These are phyloP conservation scores for Thielaviopsis musarum DNA, from an alignment of 2,329 filamentous ascomycete species.

Conservation along the genomic window DNA sequence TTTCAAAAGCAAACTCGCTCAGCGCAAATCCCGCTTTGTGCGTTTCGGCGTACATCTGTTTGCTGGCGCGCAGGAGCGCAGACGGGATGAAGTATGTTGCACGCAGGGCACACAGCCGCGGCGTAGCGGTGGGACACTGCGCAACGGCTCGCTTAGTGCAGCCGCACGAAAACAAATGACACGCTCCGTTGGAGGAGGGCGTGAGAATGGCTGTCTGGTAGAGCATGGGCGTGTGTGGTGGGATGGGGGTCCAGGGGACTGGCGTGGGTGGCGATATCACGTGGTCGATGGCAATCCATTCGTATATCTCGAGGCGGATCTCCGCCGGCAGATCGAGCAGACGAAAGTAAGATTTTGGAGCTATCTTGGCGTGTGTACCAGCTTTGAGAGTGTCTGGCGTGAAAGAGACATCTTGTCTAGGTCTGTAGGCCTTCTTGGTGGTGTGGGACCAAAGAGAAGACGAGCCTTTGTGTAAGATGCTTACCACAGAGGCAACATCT, in stretches of 20 bases:
- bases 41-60: constrained; percentile 27
- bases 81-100: constrained; percentile 21
- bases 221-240: constrained; percentile 15
- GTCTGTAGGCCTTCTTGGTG: not conserved
- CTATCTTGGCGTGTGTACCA: no score
- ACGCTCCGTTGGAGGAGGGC: not conserved
- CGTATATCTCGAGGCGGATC: constrained; percentile 30
- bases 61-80: constrained; percentile 22
- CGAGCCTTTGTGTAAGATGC: not conserved
- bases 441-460: not conserved
- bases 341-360: constrained; percentile 3
- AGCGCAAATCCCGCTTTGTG: constrained; percentile 23
- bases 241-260: constrained; percentile 24
- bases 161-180: no score
- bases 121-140: not conserved
- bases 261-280: constrained; percentile 24
- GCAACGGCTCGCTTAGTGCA: no score
- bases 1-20: constrained; percentile 31
- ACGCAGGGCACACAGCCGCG: not conserved
- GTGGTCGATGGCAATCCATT: constrained; percentile 23
- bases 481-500: not conserved
- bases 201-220: constrained; percentile 13
- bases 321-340: constrained; percentile 27
- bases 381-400: not conserved
- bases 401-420: not conserved